Evolutionary conservation across 2,329 filamentous ascomycete genomes (phyloP).

Genomic region (Rhynchosporium agropyri): DNA sequence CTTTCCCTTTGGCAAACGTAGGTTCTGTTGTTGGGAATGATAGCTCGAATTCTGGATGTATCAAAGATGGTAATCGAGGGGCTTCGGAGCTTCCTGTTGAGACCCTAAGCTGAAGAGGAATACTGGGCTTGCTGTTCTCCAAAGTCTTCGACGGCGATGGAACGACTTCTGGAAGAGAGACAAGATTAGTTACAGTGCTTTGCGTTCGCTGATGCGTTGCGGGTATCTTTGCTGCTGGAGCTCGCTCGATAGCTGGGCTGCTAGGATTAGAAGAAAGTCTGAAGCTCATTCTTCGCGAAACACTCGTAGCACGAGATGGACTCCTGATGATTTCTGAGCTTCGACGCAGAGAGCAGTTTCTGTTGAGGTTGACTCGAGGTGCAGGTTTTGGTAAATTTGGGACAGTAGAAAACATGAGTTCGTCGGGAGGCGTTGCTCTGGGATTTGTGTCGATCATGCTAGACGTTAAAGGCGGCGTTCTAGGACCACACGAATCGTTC

Average conservation of each 20-base stretch:
- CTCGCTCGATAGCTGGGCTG: not conserved
- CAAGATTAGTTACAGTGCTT: conserved; percentile 10
- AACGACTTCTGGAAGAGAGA: conserved; percentile 20
- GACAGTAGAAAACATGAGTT: conserved; percentile 1
- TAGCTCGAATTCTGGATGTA: conserved; percentile 13
- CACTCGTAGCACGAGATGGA: conserved; percentile 6
- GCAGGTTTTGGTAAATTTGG: not conserved
- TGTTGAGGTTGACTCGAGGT: conserved; percentile 2
- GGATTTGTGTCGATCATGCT: not conserved
- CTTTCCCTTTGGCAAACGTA: not conserved
- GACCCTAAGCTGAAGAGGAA: conserved; percentile 11
- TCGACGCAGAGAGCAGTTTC: conserved; percentile 14
- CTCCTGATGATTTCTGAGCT: conserved; percentile 10
- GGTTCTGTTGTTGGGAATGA: conserved; percentile 8
- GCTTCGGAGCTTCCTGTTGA: conserved; percentile 1
- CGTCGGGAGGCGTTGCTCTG: not conserved
- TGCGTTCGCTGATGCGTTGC: not conserved
- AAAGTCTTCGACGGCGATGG: conserved; percentile 10
- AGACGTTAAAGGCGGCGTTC: conserved; percentile 10
- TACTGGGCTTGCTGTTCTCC: not conserved
- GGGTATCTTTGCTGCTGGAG: not conserved
- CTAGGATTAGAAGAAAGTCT: not conserved
- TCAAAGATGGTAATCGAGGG: not conserved
- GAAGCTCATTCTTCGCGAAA: conserved; percentile 13
- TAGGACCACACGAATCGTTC: conserved; percentile 16